Percentiles rank a stretch among this genome's conserved stretches.
Conservation (phyloP, 257 asterid genomes). For the Jacaranda copaia region DNA sequence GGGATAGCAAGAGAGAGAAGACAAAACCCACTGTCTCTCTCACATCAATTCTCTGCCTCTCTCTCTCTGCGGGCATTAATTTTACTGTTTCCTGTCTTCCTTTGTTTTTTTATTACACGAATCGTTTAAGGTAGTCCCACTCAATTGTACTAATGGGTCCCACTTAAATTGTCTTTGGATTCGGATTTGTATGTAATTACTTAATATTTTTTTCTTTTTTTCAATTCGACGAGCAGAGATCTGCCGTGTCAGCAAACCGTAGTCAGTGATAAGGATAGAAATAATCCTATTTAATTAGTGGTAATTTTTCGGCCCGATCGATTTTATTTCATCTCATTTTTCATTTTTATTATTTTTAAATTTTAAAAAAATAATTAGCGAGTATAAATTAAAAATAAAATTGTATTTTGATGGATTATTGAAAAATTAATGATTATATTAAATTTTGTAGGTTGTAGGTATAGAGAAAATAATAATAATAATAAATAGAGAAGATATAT, state of each 20-base stretch:
- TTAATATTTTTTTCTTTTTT: background rate
- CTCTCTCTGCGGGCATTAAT: slow-evolving; percentile 26
- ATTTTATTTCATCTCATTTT: too few species aligned
- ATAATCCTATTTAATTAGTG: too few species aligned
- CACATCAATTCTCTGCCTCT: slow-evolving; percentile 36
- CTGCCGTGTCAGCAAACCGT: slow-evolving; percentile 16
- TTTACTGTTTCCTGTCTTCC: slow-evolving; percentile 30
- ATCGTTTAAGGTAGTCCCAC: slow-evolving; percentile 33
- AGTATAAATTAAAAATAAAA: too few species aligned
- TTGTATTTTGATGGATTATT: too few species aligned
- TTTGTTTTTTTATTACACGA: slow-evolving; percentile 31
- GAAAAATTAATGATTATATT: too few species aligned
- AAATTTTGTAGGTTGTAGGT: too few species aligned
- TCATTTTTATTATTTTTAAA: too few species aligned
- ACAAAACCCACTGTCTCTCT: slow-evolving; percentile 54
- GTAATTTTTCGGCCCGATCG: too few species aligned
- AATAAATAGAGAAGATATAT: too few species aligned
- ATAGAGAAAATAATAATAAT: too few species aligned
- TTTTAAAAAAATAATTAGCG: background rate
- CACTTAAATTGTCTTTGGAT: slow-evolving; percentile 45
- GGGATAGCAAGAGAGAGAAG: slow-evolving; percentile 51
- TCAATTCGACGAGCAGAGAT: background rate
- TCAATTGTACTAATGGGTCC: slow-evolving; percentile 36
- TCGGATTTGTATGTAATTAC: slow-evolving; percentile 45
- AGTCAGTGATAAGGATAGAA: background rate